Percentiles rank a stretch among this genome's conserved stretches.
Conservation (phyloP, 768 basidiomycete species). For the Pisolithus microcarpus region DNA sequence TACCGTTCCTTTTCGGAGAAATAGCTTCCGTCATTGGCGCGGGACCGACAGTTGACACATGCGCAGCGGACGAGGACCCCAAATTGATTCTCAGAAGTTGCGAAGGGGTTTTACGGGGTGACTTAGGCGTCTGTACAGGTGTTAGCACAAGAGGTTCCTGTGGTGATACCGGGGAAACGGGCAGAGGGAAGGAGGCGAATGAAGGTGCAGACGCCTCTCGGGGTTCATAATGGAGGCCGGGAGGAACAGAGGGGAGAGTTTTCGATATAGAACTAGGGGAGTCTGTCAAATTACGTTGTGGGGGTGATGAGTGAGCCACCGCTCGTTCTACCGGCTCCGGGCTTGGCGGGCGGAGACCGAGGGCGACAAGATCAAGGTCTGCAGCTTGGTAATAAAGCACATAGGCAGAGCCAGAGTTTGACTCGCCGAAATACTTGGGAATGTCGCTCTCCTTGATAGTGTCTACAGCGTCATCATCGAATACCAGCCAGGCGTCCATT, state of each 20-base stretch:
- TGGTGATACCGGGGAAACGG: constrained; percentile 17
- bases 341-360: constrained; percentile 51
- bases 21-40: constrained; percentile 13
- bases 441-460: constrained; percentile 86
- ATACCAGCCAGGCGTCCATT: constrained; percentile 78
- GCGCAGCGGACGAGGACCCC: constrained; percentile 6
- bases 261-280: constrained; percentile 20
- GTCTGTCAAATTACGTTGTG: constrained; percentile 12
- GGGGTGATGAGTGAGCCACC: constrained; percentile 11
- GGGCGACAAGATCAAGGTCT: constrained; percentile 67
- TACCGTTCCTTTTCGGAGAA: constrained; percentile 15
- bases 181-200: constrained; percentile 10
- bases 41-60: constrained; percentile 8
- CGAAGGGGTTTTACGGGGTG: constrained; percentile 19
- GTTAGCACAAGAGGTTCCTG: constrained; percentile 6
- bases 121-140: constrained; percentile 9
- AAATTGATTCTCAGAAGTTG: constrained; percentile 13
- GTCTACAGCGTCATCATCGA: constrained; percentile 93
- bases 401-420: constrained; percentile 81
- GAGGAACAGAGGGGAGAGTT: constrained; percentile 27
- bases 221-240: constrained; percentile 29
- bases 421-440: constrained; percentile 91
- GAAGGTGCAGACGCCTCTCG: constrained; percentile 12
- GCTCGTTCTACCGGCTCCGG: constrained; percentile 15
- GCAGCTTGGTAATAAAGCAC: constrained; percentile 95